Evolutionary conservation across 1,284 basidiomycete genomes (phyloP), one percentile per base, ranked within the genome.

Genomic region (Gymnopus androsaceus): DNA sequence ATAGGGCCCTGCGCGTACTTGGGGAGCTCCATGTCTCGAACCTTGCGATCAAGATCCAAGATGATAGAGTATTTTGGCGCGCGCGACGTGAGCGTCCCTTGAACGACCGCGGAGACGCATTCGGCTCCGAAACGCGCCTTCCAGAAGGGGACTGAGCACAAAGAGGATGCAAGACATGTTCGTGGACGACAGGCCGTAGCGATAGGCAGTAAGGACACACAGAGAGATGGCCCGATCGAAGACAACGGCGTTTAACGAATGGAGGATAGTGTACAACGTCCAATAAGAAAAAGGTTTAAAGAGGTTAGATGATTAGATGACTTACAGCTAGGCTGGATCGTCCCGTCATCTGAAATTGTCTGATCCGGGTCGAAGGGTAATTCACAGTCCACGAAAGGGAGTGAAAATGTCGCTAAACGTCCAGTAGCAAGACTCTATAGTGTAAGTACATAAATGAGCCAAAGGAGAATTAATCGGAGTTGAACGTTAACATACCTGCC

Each of bases 41-140:
- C 76, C 61, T 80, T 83, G 40, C 82, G 75, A 64, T 87, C 84
- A 6, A 87, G 74, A 41, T 84, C 82, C 6, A 87, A 70, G 45
- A 87, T 83, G 48, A 79, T 75, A 7, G 81, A 78, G 59, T 87
- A 87, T 62, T 80, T 84, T 0, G 87, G 85, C 2, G 86, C 82
- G 15, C 80, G 80, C 3, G 87, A 83, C 0, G 81, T 84, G 38
- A 87, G 70, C 15, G 83, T 82, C 17, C 82, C 81, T 68, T 84
- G 81, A 5, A 87, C 85, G 23, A 88, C 83, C 14, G 78, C 77
- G 17, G 85, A 76, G 7, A 88, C 76, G 63, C 85, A 88, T 57
- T 87, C 81, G 23, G 79, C 79, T 8, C 85, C 87, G 67, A 88
- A 90, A 4, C 76, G 78, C 23, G 86, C 85, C 68, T 88, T 89